Evolutionary conservation across 2,329 filamentous ascomycete species (phyloP), one percentile per base, ranked within the genome.

Genomic region (Trichoderma breve): DNA sequence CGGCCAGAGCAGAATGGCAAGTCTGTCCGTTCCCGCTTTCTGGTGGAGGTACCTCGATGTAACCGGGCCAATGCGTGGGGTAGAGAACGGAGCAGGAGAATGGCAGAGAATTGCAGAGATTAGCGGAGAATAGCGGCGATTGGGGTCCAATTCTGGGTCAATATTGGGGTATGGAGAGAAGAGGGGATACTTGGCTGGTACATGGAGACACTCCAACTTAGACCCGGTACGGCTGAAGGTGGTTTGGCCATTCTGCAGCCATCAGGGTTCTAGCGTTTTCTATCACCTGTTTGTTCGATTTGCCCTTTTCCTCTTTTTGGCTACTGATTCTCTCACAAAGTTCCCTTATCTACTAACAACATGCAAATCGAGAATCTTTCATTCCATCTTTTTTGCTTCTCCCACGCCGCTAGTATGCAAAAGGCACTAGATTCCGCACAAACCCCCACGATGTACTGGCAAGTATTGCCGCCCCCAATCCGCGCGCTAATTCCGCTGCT

Each of bases 21-120:
- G 36, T 71, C 60, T 71, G 6, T 71, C 68, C 68, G 68, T 65
- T 43, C 68, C 60, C 68, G 68, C 58, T 43, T 14, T 47, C 8
- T 1, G 34, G 39, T 58, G 65, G 65, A 30, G 53, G 53, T 58
- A 58, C 53, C 65, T 58, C 55, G 34, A 15, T 30, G 36, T 51
- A 61, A 51, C 53, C 28, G 6, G 15, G 11, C 26, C 39, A 21
- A 4, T 61, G 55, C 55, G 66, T 69, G 55, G 53, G 66, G 53
- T 68, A 57, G 47, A 21, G 51, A 24, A 28, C 7, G 51, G 30
- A 30, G 30, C 28, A 61, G n/a, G 24, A 47, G 39, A 47, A 47
- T n/a, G 1, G 39, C 15, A n/a, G 15, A n/a, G n/a, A 47, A 43
- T 39, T 6, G 36, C 36, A 39, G 36, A 39, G 15, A 39, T 3